Percentiles rank a stretch among this genome's conserved stretches.
phyloP scores from a whole-genome alignment of 441 rosid genomes.

The Erysimum cheiri region DNA sequence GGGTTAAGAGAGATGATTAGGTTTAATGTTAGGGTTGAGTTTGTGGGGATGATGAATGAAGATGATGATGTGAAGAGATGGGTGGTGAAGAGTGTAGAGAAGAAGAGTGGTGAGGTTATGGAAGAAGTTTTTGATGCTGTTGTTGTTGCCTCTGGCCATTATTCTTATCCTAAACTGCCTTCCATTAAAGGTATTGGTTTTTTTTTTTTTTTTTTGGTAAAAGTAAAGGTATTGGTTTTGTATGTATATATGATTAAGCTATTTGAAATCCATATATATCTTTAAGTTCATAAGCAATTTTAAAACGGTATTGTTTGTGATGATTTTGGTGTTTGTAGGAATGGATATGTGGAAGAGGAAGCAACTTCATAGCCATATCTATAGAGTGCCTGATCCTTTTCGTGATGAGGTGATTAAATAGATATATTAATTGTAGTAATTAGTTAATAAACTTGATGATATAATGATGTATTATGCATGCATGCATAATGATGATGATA shows the following conservation, averaged over 20 bases:
- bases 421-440: background rate
- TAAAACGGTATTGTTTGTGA: background rate
- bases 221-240: too few relatives aligned
- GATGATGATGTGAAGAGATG: slow-evolving; percentile 61
- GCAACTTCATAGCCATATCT: slow-evolving; percentile 82
- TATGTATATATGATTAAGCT: background rate
- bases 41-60: slow-evolving; percentile 55
- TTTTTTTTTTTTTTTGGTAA: too few relatives aligned
- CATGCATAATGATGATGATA: slow-evolving; percentile 28
- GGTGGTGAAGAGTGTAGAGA: slow-evolving; percentile 66
- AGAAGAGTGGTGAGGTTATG: slow-evolving; percentile 41
- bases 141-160: slow-evolving; percentile 85
- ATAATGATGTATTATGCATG: background rate
- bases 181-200: slow-evolving; percentile 84
- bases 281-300: background rate
- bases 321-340: slow-evolving; percentile 49
- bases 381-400: slow-evolving; percentile 78
- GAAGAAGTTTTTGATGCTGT: slow-evolving; percentile 93
- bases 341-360: slow-evolving; percentile 84
- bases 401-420: slow-evolving; percentile 58
- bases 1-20: slow-evolving; percentile 70
- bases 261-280: background rate
- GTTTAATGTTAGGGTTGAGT: slow-evolving; percentile 76
- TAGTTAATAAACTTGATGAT: background rate
- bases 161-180: slow-evolving; percentile 74